Conservation (phyloP, 345 rosid genomes). For the Clausena lansium region DNA sequence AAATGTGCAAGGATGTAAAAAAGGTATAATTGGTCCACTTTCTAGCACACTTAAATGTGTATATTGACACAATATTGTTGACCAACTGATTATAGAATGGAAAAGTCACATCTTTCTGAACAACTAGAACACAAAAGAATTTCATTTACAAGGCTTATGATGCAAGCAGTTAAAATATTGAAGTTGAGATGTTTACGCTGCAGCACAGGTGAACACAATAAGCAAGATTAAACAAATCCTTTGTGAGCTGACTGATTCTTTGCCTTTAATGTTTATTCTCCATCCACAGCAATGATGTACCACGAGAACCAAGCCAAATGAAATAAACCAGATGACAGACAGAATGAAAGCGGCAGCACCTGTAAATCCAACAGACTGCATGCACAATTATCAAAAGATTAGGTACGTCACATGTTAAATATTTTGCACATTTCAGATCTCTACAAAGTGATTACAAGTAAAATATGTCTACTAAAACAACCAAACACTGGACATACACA, state of each 20-base stretch:
- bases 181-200: constrained; percentile 64
- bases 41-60: not conserved
- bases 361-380: constrained; percentile 95
- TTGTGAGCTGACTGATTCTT: constrained; percentile 41
- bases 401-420: not conserved
- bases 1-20: not conserved
- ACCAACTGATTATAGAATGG: not conserved
- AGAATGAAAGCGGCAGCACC: constrained; percentile 83
- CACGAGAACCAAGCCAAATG: constrained; percentile 76
- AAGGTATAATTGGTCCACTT: not conserved
- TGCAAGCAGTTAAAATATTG: not conserved
- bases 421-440: not conserved
- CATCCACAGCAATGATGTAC: constrained; percentile 62
- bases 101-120: not conserved
- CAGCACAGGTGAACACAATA: constrained; percentile 73
- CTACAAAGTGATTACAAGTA: not conserved
- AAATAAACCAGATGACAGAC: constrained; percentile 73
- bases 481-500: not conserved
- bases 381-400: constrained; percentile 18
- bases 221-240: constrained; percentile 71
- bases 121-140: not conserved
- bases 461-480: not conserved
- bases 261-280: constrained; percentile 53
- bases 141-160: not conserved
- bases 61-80: not conserved